These are phyloP conservation scores for Leccinum barrowsii DNA, from an alignment of 768 basidiomycete genomes.

Conservation along the genomic window DNA sequence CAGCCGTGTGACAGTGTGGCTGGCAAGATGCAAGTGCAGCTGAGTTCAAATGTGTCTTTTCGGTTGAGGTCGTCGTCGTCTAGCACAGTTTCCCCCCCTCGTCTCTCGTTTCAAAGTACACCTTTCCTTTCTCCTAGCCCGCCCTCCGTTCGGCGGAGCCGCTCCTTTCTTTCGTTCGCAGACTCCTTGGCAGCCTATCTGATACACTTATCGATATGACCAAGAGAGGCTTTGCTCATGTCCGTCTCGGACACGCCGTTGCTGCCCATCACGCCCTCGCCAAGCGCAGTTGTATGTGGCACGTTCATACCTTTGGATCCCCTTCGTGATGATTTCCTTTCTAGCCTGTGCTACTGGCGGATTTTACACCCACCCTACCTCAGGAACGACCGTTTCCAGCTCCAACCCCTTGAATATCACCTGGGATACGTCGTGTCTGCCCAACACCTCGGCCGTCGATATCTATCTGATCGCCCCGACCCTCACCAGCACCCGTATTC, in stretches of 20 bases:
- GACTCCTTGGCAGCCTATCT: conserved; percentile 2
- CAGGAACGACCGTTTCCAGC: conserved; percentile 44
- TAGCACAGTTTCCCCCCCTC: background rate
- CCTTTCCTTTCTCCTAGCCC: conserved; percentile 20
- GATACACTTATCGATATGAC: conserved; percentile 17
- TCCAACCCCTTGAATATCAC: conserved; percentile 49
- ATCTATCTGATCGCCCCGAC: conserved; percentile 64
- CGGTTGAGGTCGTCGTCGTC: conserved; percentile 10
- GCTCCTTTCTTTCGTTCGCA: conserved; percentile 20
- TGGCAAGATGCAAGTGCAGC: conserved; percentile 8
- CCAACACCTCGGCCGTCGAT: conserved; percentile 46
- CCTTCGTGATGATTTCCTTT: background rate
- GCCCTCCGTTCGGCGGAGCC: conserved; percentile 25
- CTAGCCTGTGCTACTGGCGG: conserved; percentile 54
- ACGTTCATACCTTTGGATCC: background rate
- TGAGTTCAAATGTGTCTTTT: conserved; percentile 24
- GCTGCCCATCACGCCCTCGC: conserved; percentile 14
- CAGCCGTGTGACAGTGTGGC: conserved; percentile 7
- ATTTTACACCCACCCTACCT: conserved; percentile 57
- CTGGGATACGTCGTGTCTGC: conserved; percentile 64
- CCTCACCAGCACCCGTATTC: conserved; percentile 40
- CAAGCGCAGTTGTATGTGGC: conserved; percentile 28
- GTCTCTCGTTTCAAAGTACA: conserved; percentile 11
- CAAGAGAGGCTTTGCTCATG: conserved; percentile 27
- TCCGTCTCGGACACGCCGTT: conserved; percentile 22